These are phyloP conservation scores for Russula earlei DNA, from an alignment of 768 basidiomycete species.

Conservation along the genomic window DNA sequence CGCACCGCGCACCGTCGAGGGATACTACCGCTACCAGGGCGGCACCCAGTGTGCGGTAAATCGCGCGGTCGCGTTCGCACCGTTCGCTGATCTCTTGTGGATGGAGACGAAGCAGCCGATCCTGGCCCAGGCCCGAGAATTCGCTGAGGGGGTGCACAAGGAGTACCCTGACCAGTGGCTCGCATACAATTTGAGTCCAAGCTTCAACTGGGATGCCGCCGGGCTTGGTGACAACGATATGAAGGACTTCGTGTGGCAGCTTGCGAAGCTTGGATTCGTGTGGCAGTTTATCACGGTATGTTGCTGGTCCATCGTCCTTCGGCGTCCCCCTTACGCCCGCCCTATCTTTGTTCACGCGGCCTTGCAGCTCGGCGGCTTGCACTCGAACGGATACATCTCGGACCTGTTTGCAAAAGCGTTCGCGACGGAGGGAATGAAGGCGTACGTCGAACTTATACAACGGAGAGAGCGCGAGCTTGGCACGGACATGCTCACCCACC, in stretches of 20 bases:
- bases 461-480: conserved; percentile 86
- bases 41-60: conserved; percentile 92
- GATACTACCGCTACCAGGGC: conserved; percentile 95
- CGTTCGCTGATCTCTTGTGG: conserved; percentile 87
- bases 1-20: conserved; percentile 86
- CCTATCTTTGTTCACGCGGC: background rate
- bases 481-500: conserved; percentile 95
- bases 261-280: conserved; percentile 92
- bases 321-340: background rate
- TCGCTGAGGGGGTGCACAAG: conserved; percentile 78
- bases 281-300: conserved; percentile 98
- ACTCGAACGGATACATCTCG: conserved; percentile 95
- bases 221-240: conserved; percentile 80
- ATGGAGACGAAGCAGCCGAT: conserved; percentile 98
- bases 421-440: conserved; percentile 96
- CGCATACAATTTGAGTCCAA: conserved; percentile 91
- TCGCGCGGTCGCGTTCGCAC: conserved; percentile 87
- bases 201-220: conserved; percentile 92
- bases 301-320: background rate
- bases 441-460: conserved; percentile 93
- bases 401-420: conserved; percentile 85
- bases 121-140: conserved; percentile 83
- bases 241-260: conserved; percentile 83
- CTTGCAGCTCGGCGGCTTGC: conserved; percentile 81
- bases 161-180: conserved; percentile 88